A percentile compares a stretch with the other conserved stretches of the same genome.
These are phyloP conservation scores for Backusella tuberculispora DNA, from an alignment of 192 early-diverging fungal species.

Conservation along the genomic window DNA sequence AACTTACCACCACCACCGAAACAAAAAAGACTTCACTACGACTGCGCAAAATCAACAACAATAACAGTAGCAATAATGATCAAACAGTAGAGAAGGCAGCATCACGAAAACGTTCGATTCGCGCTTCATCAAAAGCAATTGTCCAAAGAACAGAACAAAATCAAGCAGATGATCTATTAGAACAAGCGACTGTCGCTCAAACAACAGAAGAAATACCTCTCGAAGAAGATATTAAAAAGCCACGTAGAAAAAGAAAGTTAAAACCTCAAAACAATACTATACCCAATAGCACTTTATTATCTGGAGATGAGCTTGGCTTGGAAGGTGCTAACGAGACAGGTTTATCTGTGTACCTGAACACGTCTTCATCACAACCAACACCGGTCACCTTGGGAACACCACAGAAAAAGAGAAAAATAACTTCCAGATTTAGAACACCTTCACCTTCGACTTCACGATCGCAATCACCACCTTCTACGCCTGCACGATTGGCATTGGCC, in stretches of 20 bases:
- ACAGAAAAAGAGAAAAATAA: conserved; percentile 9
- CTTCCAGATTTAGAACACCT: not conserved
- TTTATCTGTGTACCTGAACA: not conserved
- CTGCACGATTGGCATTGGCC: not conserved
- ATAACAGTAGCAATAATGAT: not conserved
- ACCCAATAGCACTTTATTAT: not conserved
- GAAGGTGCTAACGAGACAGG: not conserved
- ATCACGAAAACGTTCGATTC: conserved; percentile 16
- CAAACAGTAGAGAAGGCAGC: not conserved
- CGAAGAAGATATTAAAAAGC: not conserved
- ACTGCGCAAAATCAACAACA: not conserved
- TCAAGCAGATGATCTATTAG: not conserved
- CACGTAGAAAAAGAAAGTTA: conserved; percentile 8
- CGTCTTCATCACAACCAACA: not conserved
- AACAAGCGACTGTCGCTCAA: not conserved
- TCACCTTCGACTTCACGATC: not conserved
- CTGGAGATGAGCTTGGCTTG: conserved; percentile 9
- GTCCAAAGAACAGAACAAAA: conserved; percentile 8
- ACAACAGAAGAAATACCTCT: not conserved
- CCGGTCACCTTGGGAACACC: not conserved
- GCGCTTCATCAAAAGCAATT: conserved; percentile 6
- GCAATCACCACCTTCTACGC: not conserved
- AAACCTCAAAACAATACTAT: not conserved
- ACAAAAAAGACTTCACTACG: not conserved
- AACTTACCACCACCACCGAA: not conserved